Percentiles rank a stretch among this genome's conserved stretches.
Evolutionary conservation across 768 basidiomycete genomes (phyloP).

Genomic region (Pleurotus salmoneostramineus): DNA sequence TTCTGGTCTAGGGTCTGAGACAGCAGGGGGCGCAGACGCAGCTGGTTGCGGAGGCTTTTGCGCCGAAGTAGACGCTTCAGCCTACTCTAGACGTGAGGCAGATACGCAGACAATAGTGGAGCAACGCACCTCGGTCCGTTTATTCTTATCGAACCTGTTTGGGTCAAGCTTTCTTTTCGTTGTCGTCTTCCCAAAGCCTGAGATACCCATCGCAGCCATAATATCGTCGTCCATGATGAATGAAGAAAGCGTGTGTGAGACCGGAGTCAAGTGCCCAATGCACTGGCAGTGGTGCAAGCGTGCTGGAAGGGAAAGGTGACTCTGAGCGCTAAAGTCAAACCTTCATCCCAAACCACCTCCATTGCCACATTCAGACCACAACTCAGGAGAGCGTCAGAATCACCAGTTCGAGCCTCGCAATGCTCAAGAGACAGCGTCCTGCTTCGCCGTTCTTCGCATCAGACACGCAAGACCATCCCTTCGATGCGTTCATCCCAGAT

Average conservation of each 20-base stretch:
- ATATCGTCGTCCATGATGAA: constrained; percentile 53
- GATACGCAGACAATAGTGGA: neutral
- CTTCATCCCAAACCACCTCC: neutral
- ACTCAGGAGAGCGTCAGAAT: neutral
- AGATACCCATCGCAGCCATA: constrained; percentile 79
- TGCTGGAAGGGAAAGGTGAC: too few species aligned
- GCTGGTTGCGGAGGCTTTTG: neutral
- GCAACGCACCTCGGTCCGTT: constrained; percentile 41
- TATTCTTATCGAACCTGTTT: constrained; percentile 75
- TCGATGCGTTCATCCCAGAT: constrained; percentile 22
- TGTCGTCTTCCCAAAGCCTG: constrained; percentile 75
- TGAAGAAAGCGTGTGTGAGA: too few species aligned
- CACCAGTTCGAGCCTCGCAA: constrained; percentile 13
- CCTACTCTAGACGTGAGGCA: neutral
- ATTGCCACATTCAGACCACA: neutral
- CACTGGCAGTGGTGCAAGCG: neutral
- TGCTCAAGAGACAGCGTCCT: constrained; percentile 52
- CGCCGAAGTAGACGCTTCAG: neutral
- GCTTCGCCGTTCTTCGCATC: constrained; percentile 32
- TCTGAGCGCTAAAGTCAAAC: too few species aligned
- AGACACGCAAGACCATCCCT: constrained; percentile 12
- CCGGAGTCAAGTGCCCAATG: neutral
- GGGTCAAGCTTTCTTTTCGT: constrained; percentile 69
- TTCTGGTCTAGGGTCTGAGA: constrained; percentile 12
- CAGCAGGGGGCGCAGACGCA: neutral